These are phyloP conservation scores for Alternaria atra DNA, from an alignment of 2,329 filamentous ascomycete genomes.

Conservation along the genomic window DNA sequence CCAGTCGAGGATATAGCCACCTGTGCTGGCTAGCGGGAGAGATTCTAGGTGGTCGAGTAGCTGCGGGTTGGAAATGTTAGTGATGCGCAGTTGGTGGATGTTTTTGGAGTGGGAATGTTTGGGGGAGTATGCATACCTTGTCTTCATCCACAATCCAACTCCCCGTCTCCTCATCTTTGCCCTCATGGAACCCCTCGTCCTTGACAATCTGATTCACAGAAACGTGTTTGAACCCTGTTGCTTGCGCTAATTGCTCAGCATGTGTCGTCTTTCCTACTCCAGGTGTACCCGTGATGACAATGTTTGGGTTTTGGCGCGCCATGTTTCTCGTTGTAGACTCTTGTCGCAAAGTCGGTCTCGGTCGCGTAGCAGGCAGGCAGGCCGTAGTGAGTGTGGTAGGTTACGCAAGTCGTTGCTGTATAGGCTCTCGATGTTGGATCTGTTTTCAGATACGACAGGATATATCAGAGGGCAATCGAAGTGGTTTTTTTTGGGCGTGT, in stretches of 20 bases:
- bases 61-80: constrained; percentile 52
- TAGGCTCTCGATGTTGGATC: not conserved
- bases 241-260: constrained; percentile 80
- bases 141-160: constrained; percentile 97
- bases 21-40: constrained; percentile 69
- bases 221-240: constrained; percentile 80
- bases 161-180: constrained; percentile 83
- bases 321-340: constrained; percentile 14
- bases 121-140: constrained; percentile 66
- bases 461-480: not conserved
- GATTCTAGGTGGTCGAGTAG: constrained; percentile 89
- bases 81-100: not conserved
- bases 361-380: not conserved
- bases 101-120: not conserved
- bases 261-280: constrained; percentile 96
- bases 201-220: constrained; percentile 93
- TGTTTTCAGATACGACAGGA: not conserved
- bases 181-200: constrained; percentile 85
- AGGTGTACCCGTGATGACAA: constrained; percentile 94
- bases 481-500: not conserved
- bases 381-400: not conserved
- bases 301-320: constrained; percentile 72
- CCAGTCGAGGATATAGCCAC: constrained; percentile 95
- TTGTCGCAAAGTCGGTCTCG: not conserved
- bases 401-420: not conserved